Evolutionary conservation across 768 basidiomycete genomes (phyloP).

Genomic region (Gyrodon lividus): DNA sequence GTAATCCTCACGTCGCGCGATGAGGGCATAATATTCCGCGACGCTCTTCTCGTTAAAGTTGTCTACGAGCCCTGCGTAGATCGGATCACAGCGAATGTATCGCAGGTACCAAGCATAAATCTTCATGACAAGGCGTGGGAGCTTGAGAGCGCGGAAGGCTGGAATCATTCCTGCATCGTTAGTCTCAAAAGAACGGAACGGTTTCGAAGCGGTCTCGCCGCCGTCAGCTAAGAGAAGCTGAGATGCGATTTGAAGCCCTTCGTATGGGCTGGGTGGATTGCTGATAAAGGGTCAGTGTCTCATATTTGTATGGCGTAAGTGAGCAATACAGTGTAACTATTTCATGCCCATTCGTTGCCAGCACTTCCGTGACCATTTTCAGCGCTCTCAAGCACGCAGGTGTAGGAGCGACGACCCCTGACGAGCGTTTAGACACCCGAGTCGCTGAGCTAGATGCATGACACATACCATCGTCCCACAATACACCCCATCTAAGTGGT

Average conservation of each 20-base stretch:
- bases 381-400: slow-evolving; percentile 61
- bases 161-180: slow-evolving; percentile 49
- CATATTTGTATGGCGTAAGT: background rate
- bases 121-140: slow-evolving; percentile 47
- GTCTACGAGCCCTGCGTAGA: slow-evolving; percentile 54
- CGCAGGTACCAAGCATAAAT: slow-evolving; percentile 52
- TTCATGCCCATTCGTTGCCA: slow-evolving; percentile 48
- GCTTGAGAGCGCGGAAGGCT: slow-evolving; percentile 38
- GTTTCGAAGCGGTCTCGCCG: slow-evolving; percentile 36
- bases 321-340: slow-evolving; percentile 51
- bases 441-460: background rate
- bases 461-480: slow-evolving; percentile 58
- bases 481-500: slow-evolving; percentile 57
- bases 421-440: background rate
- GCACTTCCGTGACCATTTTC: slow-evolving; percentile 40
- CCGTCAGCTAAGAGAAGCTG: slow-evolving; percentile 53
- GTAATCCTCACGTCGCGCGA: slow-evolving; percentile 45
- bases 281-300: slow-evolving; percentile 8
- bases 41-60: slow-evolving; percentile 49
- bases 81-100: slow-evolving; percentile 49
- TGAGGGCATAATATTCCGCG: slow-evolving; percentile 48
- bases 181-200: slow-evolving; percentile 40
- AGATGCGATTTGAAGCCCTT: slow-evolving; percentile 51
- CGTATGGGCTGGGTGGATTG: slow-evolving; percentile 46
- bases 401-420: slow-evolving; percentile 58